Evolutionary conservation across 495 filamentous ascomycete species (phyloP), one percentile per base, ranked within the genome.

Genomic region (Hypoxylon cercidicola): DNA sequence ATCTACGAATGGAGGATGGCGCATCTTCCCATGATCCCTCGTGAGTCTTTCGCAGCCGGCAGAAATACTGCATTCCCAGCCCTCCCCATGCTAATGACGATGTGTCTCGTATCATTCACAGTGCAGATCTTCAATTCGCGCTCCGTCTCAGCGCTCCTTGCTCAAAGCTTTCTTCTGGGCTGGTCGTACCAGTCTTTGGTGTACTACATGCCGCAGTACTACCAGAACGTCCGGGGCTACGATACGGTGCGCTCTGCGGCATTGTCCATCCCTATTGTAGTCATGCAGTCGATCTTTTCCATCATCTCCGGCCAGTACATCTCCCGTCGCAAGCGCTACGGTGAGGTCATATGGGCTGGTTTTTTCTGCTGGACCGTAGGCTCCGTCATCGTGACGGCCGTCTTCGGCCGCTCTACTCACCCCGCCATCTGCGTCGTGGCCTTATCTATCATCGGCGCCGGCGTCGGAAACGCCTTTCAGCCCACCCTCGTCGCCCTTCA

Each of bases 151-250:
- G 76, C 82, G 6, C 78, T 89, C 1, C 76, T 89, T 43, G 61
- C 84, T 4, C 87, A 90, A 57, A 85, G 81, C 65, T 87, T 88
- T 57, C 74, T 88, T 16, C 78, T 87, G 4, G 86, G 87, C 0
- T 79, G 82, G 7, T 81, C 84, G 7, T 89, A 88, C 47, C 85
- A 88, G 48, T 70, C 82, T 2, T 81, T 83, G 35, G 58, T 83
- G 9, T 84, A 82, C 68, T 84, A 78, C 55, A 60, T 82, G 3
- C 79, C 81, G 0, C 72, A 83, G 11, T 84, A 83, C 54, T 78
- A 77, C 37, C 79, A 82, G 60, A 82, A 80, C 21, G 78, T 28
- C 25, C 25, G 25, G 25, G 25, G 25, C 3, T 28, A 28, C 25
- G 25, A 28, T 7, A 28, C 25, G 25, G 7, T 28, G 7, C 3